Evolutionary conservation across 2,329 filamentous ascomycete genomes (phyloP).

Genomic region (Cytospora schulzeri): DNA sequence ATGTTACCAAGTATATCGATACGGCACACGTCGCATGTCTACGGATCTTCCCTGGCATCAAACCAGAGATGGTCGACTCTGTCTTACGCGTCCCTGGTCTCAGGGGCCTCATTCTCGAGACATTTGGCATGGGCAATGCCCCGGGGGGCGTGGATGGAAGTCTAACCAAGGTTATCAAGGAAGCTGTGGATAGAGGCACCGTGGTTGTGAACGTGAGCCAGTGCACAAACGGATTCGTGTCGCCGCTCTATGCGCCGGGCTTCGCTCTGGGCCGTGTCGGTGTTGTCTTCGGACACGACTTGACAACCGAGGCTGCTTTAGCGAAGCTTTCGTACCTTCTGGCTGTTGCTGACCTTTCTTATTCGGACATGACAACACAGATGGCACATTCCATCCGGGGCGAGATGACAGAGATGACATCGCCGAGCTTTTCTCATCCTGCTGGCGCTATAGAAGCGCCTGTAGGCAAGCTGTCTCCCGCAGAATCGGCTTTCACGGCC

Average conservation of each 20-base stretch:
- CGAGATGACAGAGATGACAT: conserved; percentile 76
- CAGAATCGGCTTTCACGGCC: conserved; percentile 69
- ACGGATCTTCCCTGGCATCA: conserved; percentile 89
- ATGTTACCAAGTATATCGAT: conserved; percentile 73
- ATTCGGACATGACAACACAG: conserved; percentile 65
- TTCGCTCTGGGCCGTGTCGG: conserved; percentile 80
- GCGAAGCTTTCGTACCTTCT: conserved; percentile 89
- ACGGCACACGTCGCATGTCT: conserved; percentile 89
- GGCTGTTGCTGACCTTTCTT: conserved; percentile 64
- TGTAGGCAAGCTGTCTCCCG: conserved; percentile 46
- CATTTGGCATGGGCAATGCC: conserved; percentile 87
- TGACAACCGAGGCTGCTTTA: conserved; percentile 87
- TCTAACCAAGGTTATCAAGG: conserved; percentile 74
- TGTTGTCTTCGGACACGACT: conserved; percentile 84
- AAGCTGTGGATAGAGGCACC: conserved; percentile 77
- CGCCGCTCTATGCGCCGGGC: conserved; percentile 75
- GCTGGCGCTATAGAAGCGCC: conserved; percentile 52
- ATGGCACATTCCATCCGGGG: conserved; percentile 80
- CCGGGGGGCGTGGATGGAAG: conserved; percentile 79
- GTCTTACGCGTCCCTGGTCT: conserved; percentile 77
- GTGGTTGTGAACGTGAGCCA: conserved; percentile 91
- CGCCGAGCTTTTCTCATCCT: conserved; percentile 77
- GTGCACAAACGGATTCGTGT: conserved; percentile 77
- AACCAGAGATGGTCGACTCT: conserved; percentile 88
- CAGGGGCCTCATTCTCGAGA: conserved; percentile 82